Percentiles rank a stretch among this genome's conserved stretches.
Conservation (phyloP, 352 stramenopile genomes). For the Globisporangium splendens region DNA sequence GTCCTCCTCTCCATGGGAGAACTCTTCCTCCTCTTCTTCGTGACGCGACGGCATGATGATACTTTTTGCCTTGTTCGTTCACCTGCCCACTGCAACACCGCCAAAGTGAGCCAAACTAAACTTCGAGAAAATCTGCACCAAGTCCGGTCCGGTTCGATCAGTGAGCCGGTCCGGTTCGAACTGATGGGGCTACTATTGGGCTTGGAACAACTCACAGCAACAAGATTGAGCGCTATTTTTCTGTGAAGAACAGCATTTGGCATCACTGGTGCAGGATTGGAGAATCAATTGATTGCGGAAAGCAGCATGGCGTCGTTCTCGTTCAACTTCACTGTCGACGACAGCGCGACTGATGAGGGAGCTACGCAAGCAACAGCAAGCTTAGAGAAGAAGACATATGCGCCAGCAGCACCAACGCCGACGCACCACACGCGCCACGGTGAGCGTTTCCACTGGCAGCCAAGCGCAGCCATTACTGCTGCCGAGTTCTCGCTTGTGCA, state of each 20-base stretch:
- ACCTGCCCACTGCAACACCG: not conserved
- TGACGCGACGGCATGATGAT: conserved; percentile 5
- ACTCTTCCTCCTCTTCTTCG: not conserved
- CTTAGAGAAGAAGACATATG: not conserved
- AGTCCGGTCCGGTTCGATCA: not conserved
- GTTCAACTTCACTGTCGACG: conserved; percentile 65
- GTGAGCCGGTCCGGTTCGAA: not conserved
- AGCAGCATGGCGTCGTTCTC: conserved; percentile 35
- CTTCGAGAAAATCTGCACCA: conserved; percentile 1
- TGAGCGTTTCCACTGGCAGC: conserved; percentile 46
- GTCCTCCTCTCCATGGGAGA: not conserved
- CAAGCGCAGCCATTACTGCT: not conserved
- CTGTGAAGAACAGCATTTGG: not conserved
- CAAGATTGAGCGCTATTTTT: not conserved
- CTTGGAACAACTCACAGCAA: too few species aligned
- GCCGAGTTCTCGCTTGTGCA: conserved; percentile 30
- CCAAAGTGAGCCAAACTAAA: conserved; percentile 1
- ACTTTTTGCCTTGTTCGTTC: not conserved
- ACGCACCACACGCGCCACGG: conserved; percentile 34
- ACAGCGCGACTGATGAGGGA: conserved; percentile 7
- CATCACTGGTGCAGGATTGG: too few species aligned
- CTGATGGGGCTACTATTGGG: too few species aligned
- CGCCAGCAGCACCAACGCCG: not conserved
- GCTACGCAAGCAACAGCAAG: not conserved
- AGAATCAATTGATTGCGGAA: too few species aligned